These are phyloP conservation scores for Megacollybia marginata DNA, from an alignment of 768 basidiomycete genomes.

Conservation along the genomic window DNA sequence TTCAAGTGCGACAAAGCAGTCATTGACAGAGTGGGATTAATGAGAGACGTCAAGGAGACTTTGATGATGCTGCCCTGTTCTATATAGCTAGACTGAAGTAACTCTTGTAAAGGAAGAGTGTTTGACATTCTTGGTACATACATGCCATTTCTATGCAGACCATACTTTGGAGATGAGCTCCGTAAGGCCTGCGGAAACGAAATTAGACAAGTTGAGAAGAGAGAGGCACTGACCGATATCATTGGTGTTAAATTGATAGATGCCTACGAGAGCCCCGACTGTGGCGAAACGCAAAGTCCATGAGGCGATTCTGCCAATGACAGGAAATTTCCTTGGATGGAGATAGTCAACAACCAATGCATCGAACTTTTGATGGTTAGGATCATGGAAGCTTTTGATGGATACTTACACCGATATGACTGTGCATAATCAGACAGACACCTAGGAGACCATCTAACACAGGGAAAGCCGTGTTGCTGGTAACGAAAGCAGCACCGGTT, in stretches of 20 bases:
- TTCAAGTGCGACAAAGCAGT: background rate
- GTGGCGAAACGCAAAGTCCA: conserved; percentile 80
- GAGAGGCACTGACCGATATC: conserved; percentile 72
- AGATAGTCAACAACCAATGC: conserved; percentile 79
- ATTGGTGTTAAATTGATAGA: conserved; percentile 98
- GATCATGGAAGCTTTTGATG: background rate
- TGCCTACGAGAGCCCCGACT: conserved; percentile 75
- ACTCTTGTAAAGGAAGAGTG: too few relatives aligned
- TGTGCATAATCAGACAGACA: conserved; percentile 84
- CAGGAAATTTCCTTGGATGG: conserved; percentile 90
- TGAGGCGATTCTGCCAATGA: conserved; percentile 55
- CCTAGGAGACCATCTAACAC: conserved; percentile 87
- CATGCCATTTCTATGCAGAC: conserved; percentile 47
- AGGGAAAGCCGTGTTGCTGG: conserved; percentile 69
- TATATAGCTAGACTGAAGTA: too few relatives aligned
- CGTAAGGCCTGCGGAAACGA: conserved; percentile 9
- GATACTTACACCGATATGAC: conserved; percentile 81
- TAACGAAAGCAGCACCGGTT: conserved; percentile 80
- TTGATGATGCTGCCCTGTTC: background rate
- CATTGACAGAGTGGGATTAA: background rate
- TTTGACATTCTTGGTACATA: too few relatives aligned
- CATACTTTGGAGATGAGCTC: conserved; percentile 46
- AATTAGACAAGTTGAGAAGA: background rate
- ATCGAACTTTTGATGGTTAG: conserved; percentile 55
- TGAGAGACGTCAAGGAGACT: background rate